Evolutionary conservation across 441 rosid species (phyloP), one percentile per base, ranked within the genome.

Genomic region (Pelargonium myrrhifolium): DNA sequence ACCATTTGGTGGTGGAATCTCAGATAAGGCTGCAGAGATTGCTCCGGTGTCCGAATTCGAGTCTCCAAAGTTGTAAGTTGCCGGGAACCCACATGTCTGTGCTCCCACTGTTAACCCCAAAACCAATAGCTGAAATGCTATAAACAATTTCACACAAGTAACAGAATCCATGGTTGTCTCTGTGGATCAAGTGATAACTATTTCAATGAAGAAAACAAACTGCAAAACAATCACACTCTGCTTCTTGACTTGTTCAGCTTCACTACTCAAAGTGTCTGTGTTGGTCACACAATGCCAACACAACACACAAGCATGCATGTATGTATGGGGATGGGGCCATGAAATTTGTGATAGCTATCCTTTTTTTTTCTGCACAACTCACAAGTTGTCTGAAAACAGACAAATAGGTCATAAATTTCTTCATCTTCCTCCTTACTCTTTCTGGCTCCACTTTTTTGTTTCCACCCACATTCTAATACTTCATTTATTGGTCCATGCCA

Each of bases 1-100:
- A 14, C 95, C 95, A 35, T 89, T 80, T 1, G 95, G 96, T 14
- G 82, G 65, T 65, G 71, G 66, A 71, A 84, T 83, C 65, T 78
- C 85, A 1, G 79, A 65, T 2, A 83, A 24, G 14, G 89, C 84
- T 0, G 91, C 86, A 1, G 87, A 82, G 60, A 71, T 75, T 40
- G 74, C 91, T 68, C 96, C 93, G 0, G 89, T 84, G 72, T 92
- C 98, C 0, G 92, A 92, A 75, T 92, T 92, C 3, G 93, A 89
- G 82, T 92, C 95, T 15, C 92, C 98, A 11, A 89, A 92, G 75
- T 89, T 92, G 75, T 78, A 88, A 3, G 85, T 49, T 21, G 90
- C 90, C 20, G 83, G 90, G 68, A 89, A 92, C 58, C 62, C 68
- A 71, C 96, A 87, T 66, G 72, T 39, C 45, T 58, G 40, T 39